Evolutionary conservation across 179 eudicot species (phyloP), one percentile per base, ranked within the genome.

Genomic region (Spinacia oleracea): DNA sequence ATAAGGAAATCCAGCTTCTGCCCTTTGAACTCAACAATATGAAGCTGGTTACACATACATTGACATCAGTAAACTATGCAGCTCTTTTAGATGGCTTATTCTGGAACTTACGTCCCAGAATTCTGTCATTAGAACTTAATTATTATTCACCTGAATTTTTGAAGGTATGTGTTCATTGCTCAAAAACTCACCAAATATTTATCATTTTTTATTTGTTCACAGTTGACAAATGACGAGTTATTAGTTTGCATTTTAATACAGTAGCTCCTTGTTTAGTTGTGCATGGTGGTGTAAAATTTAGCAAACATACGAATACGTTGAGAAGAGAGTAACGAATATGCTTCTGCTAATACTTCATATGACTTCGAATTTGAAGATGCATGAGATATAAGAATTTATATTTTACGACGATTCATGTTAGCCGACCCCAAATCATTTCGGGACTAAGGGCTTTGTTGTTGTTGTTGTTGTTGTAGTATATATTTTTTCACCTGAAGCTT

Each of bases 41-140:
- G 78, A 55, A 45, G 55, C 32, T 83, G 65, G 38, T 23, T n/a
- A 31, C 78, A 11, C 29, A 53, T 64, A 35, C 60, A 32, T 53
- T 53, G 34, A 38, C 66, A 65, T 23, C 62, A 45, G 62, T 25
- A 15, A 69, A 46, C 43, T 79, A 63, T 83, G 73, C 35, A 48
- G 75, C 69, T 58, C 80, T 83, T 64, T 72, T 79, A 79, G 78
- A 83, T 79, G 78, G 64, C 74, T 83, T 83, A 60, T 58, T 83
- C 53, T 66, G 69, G 70, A 76, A 6, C 48, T 45, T 72, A 46
- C 83, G 74, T 29, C 85, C 85, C 3, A 73, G 58, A 23, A 66
- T 69, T 42, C 62, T 81, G 16, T 72, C 23, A 31, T 55, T 81
- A 55, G 60, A 77, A 34, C 78, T 81, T 6, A 77, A 72, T 56